Base-by-base conservation (phyloP, 805 yeast species). In the Tetrapisispora nanseiensis region DNA sequence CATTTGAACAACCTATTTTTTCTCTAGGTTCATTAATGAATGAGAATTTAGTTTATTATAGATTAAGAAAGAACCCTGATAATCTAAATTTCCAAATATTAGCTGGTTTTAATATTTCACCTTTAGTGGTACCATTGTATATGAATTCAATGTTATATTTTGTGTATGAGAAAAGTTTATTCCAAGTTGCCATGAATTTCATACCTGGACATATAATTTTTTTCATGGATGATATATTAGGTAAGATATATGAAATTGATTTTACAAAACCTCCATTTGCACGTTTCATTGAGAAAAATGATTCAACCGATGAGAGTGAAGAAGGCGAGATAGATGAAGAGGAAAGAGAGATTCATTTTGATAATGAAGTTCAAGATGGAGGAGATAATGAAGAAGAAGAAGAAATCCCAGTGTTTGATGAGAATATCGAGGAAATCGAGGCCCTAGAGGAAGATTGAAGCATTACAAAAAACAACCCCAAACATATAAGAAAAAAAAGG, bases 181-280 rank as follows among this genome's bases (percentile, higher is more conserved):
- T 45, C 9, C 55, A 57, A 24, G 49, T 58, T 11, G 42, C 50
- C 7, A 48, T 58, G 51, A 51, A 49, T 24, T 50, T 59, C 33
- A 11, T 57, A 16, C 62, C 65, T 22, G 63, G 57, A 2, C 65
- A 61, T 41, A 19, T 52, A 1, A 34, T 55, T 16, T 59, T 45
- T 37, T 61, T 56, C 43, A 13, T 52, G 38, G 63, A 58, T 33
- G 57, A 53, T 26, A 44, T 55, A 9, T 39, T 58, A 18, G 43
- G 42, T 7, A 53, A 48, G 37, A 40, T 59, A 16, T 61, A 61
- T 39, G 55, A 50, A 4, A 41, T 59, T 3, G 58, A 57, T 45
- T 32, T 58, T 12, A 49, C 55, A 22, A 53, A 57, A 43, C 44
- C 57, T 10, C 62, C 62, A 2, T 52, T 52, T 39, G 58, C 55